A percentile compares a stretch with the other conserved stretches of the same genome.
These are phyloP conservation scores for Meyerozyma smithsonii DNA, from an alignment of 1,139 yeast species.

Conservation along the genomic window DNA sequence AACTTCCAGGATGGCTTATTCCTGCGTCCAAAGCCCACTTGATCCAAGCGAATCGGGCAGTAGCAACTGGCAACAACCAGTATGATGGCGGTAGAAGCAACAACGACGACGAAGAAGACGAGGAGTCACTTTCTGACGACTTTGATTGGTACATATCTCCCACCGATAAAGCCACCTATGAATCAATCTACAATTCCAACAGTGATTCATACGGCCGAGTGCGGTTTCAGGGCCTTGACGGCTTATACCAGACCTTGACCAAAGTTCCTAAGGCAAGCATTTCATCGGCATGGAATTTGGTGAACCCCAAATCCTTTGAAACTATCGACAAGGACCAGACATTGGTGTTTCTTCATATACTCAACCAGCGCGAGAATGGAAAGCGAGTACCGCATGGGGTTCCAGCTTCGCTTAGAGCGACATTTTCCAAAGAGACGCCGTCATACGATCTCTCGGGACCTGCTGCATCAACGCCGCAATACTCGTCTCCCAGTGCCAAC, in stretches of 20 bases:
- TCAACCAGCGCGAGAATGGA: conserved; percentile 87
- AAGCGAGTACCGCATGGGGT: conserved; percentile 87
- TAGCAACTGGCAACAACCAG: conserved; percentile 29
- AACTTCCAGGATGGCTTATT: conserved; percentile 84
- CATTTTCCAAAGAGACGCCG: conserved; percentile 83
- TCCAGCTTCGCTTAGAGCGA: conserved; percentile 88
- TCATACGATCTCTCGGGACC: conserved; percentile 53
- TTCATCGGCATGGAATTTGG: conserved; percentile 92
- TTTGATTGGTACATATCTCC: conserved; percentile 98
- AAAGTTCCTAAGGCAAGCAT: conserved; percentile 82
- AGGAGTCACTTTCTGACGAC: conserved; percentile 53
- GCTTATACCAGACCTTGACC: conserved; percentile 61
- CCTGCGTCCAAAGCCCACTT: conserved; percentile 86
- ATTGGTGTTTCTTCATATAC: conserved; percentile 80
- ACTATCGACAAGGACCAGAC: conserved; percentile 94
- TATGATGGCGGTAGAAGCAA: conserved; percentile 12
- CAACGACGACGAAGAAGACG: conserved; percentile 50
- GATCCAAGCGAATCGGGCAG: conserved; percentile 74
- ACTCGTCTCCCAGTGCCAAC: conserved; percentile 16
- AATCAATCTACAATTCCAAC: conserved; percentile 69
- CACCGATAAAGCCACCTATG: conserved; percentile 72
- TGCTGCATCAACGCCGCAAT: conserved; percentile 15
- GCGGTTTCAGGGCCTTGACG: conserved; percentile 64
- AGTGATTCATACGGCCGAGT: conserved; percentile 82
- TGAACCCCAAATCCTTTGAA: conserved; percentile 82